These are phyloP conservation scores for Colletotrichum sp. DNA, from an alignment of 2,329 filamentous ascomycete species.

Conservation along the genomic window DNA sequence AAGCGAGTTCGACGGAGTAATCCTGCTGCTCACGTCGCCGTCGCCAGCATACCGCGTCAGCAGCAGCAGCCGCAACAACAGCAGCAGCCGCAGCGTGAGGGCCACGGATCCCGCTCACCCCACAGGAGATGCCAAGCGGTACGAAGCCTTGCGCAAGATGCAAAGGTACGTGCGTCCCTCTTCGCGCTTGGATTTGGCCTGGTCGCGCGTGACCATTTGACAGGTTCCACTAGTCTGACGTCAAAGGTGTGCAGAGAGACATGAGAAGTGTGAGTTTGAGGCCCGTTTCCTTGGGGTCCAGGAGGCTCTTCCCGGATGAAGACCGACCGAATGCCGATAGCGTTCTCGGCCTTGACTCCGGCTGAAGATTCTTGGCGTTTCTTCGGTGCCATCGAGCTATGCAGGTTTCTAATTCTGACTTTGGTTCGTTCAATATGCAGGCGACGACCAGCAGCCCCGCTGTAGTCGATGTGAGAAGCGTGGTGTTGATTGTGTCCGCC, in stretches of 20 bases:
- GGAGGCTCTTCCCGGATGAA: neutral
- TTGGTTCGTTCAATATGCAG: slow-evolving; percentile 20
- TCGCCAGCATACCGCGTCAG: neutral
- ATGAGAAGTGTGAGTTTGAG: slow-evolving; percentile 26
- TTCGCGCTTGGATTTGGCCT: neutral
- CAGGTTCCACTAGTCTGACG: neutral
- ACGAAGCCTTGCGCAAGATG: slow-evolving; percentile 27
- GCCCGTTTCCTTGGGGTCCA: neutral
- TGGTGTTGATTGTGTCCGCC: slow-evolving; percentile 36
- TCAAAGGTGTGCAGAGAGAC: slow-evolving; percentile 23
- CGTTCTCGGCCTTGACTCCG: neutral
- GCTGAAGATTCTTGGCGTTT: neutral
- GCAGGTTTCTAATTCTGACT: neutral
- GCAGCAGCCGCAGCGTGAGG: neutral
- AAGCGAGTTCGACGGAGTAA: neutral
- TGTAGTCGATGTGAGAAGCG: slow-evolving; percentile 39
- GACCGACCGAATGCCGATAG: neutral
- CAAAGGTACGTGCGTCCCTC: slow-evolving; percentile 23
- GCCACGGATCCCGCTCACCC: neutral
- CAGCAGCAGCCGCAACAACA: neutral
- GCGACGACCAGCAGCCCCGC: slow-evolving; percentile 41
- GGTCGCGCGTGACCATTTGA: neutral
- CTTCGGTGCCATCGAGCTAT: neutral
- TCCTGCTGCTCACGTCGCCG: neutral
- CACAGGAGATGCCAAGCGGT: slow-evolving; percentile 24